Base-by-base conservation (phyloP, 2,329 filamentous ascomycete genomes). In the Ceratocystis harringtonii region DNA sequence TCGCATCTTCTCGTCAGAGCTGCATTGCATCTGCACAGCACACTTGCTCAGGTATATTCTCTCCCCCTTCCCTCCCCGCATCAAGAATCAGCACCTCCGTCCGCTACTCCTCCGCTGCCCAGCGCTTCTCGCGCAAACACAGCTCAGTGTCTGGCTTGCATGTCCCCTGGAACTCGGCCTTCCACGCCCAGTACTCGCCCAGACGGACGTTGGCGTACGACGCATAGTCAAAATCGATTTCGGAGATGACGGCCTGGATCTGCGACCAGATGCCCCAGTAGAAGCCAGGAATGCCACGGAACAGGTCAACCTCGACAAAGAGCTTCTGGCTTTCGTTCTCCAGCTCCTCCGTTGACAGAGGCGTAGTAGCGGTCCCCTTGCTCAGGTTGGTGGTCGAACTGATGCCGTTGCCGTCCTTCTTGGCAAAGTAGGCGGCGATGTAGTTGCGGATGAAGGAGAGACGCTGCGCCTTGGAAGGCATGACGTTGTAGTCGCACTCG, bases 201-300 rank as follows among this genome's bases (percentile, higher is more conserved):
- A 99, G 78, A 65, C 94, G 81, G 17, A 87, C 76, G 74, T 96
- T 90, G 10, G 94, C 92, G 74, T 97, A 99, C 7, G 82, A 84
- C 55, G 90, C 89, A 73, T 99, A 99, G 76, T 99, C 92, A 72
- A 99, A 99, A 73, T 96, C 89, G 71, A 99, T 99, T 69, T 92
- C 84, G 10, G 90, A 95, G 69, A 99, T 97, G 65, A 84, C 89
- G 1, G 92, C 89, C 78, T 99, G 94, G 69, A 99, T 97, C 69
- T 95, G 78, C 6, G 91, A 88, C 94, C 94, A 99, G 66, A 96
- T 90, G 28, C 94, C 94, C 92, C 88, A 90, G 74, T 82, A 85
- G 72, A 99, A 90, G 6, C 94, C 94, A 0, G 94, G 94, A 15
- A 96, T 82, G 55, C 92, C 94, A 58, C 94, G 84, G 77, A 89